These are phyloP conservation scores for Xylaria longipes DNA, from an alignment of 495 filamentous ascomycete genomes.

Conservation along the genomic window DNA sequence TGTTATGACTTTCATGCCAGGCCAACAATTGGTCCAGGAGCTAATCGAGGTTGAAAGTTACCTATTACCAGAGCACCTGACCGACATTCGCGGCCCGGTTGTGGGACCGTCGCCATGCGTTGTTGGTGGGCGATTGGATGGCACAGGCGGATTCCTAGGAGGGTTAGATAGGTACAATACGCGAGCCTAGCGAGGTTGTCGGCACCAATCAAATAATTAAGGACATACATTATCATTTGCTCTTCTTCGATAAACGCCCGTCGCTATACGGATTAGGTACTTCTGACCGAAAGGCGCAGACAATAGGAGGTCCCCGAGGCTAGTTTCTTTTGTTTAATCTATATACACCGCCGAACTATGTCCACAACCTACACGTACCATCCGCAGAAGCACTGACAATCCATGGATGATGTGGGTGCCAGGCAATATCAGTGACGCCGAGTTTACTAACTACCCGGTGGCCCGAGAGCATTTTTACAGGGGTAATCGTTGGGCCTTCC, in stretches of 20 bases:
- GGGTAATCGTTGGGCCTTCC: conserved; percentile 95
- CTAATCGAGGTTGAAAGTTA: too few relatives aligned
- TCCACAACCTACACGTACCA: conserved; percentile 68
- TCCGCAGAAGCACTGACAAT: conserved; percentile 92
- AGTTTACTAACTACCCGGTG: conserved; percentile 82
- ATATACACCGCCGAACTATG: conserved; percentile 37
- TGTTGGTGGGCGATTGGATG: neutral
- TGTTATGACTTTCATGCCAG: neutral
- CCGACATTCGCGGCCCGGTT: neutral
- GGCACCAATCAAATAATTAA: neutral
- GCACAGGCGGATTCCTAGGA: neutral
- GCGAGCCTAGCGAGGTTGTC: neutral
- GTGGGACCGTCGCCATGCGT: neutral
- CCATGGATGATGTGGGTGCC: conserved; percentile 94
- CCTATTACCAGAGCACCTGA: neutral
- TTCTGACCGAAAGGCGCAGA: neutral
- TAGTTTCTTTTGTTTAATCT: conserved; percentile 12
- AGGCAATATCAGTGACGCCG: conserved; percentile 91
- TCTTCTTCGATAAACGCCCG: neutral
- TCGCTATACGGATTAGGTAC: conserved; percentile 12
- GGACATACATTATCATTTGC: neutral
- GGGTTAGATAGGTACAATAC: conserved; percentile 1
- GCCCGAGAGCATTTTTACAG: conserved; percentile 90
- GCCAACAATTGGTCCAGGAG: neutral
- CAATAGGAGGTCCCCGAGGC: neutral